Conservation (phyloP, 73 alveolate species). For the Tetrahymena borealis region DNA sequence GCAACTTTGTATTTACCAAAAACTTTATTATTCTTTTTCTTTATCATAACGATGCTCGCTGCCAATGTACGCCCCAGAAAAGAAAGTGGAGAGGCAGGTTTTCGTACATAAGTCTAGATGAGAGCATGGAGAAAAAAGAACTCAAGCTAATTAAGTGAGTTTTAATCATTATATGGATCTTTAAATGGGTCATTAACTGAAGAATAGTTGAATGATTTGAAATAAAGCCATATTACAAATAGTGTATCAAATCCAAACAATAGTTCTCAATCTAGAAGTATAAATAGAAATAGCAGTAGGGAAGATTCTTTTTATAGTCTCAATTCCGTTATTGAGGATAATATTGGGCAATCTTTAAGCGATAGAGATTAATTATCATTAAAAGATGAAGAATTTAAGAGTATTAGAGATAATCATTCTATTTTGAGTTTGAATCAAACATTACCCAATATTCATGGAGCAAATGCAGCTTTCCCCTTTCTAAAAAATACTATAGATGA, state of each 20-base stretch:
- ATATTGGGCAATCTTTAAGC: background rate
- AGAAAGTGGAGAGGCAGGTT: background rate
- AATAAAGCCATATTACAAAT: background rate
- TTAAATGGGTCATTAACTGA: background rate
- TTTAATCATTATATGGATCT: background rate
- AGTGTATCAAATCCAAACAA: background rate
- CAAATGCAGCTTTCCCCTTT: background rate
- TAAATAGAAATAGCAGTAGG: background rate
- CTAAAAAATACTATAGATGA: background rate
- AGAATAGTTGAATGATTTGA: background rate
- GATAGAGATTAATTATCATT: background rate
- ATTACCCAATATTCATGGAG: background rate
- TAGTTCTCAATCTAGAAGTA: background rate
- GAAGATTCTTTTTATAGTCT: background rate
- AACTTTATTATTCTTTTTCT: too few relatives aligned
- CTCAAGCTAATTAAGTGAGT: background rate
- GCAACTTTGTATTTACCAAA: too few relatives aligned
- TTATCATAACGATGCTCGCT: background rate
- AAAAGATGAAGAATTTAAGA: background rate
- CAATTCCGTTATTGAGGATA: background rate
- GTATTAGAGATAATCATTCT: background rate
- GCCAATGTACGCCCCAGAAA: background rate
- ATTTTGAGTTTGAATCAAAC: background rate
- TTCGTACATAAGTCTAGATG: background rate
- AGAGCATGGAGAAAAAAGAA: background rate